Evolutionary conservation across 805 yeast species (phyloP), one percentile per base, ranked within the genome.

Genomic region (Schwanniomyces yamadae): DNA sequence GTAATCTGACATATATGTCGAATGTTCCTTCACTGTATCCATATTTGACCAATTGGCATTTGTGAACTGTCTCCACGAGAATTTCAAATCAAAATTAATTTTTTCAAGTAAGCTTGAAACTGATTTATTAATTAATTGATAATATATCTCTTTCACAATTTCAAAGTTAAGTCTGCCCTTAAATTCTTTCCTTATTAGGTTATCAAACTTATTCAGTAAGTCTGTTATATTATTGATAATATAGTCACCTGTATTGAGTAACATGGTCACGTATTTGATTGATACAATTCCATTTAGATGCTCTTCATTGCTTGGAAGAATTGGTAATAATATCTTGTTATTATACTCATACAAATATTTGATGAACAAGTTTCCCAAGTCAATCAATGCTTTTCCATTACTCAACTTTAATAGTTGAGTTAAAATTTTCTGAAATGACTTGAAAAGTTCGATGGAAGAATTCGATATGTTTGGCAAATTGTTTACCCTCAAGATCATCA

Each of bases 221-320:
- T 93, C 97, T 9, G 72, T 73, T 2, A 82, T 77, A 3, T 96
- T 93, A 8, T 78, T 69, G 12, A 86, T 76, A 40, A 95, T 82
- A 56, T 90, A 93, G 54, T 91, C 96, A 1, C 95, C 88, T 0
- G 99, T 91, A 48, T 88, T 87, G 23, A 91, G 62, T 7, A 89
- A 74, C 53, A 87, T 64, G 19, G 93, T 81, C 1, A 85, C 69
- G 40, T 83, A 77, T 28, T 71, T 73, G 13, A 86, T 63, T 1
- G 86, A 80, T 45, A 84, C 91, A 9, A 73, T 63, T 18, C 78
- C 73, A 78, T 20, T 81, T 41, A 32, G 75, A 55, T 12, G 51
- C 75, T 73, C 36, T 59, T 66, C 40, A 80, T 63, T 26, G 79
- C 67, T 40, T 7, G 48, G 39, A 20, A 63, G 33, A 6, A 67